These are phyloP conservation scores for Mortierella sp. DNA, from an alignment of 371 early-diverging fungal species.

Conservation along the genomic window DNA sequence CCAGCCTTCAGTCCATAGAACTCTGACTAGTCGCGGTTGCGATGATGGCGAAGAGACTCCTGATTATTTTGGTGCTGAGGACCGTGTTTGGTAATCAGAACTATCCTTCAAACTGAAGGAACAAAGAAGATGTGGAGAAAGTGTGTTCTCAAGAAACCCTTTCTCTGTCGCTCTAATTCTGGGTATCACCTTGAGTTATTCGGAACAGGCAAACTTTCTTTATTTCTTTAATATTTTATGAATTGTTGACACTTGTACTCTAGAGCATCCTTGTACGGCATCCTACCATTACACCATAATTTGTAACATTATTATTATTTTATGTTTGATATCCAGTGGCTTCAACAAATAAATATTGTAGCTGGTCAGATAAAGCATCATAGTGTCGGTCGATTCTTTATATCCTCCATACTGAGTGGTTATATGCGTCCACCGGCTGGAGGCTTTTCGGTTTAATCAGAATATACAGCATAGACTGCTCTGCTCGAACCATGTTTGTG, in stretches of 20 bases:
- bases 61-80: constrained; percentile 50
- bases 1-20: constrained; percentile 36
- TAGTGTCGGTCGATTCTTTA: too few species aligned
- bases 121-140: neutral
- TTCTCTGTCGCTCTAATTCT: too few species aligned
- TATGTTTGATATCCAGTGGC: too few species aligned
- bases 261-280: constrained; percentile 10
- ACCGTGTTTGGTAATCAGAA: constrained; percentile 51
- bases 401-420: too few species aligned
- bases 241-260: constrained; percentile 18
- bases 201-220: too few species aligned
- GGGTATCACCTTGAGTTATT: too few species aligned
- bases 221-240: neutral
- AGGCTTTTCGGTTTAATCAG: too few species aligned
- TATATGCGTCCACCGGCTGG: too few species aligned
- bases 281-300: constrained; percentile 3
- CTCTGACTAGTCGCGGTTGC: constrained; percentile 21
- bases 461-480: too few species aligned
- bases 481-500: too few species aligned
- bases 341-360: too few species aligned
- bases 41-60: constrained; percentile 38
- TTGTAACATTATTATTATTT: constrained; percentile 4
- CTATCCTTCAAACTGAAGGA: neutral
- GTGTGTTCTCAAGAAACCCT: neutral
- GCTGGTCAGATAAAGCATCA: too few species aligned